A percentile compares a stretch with the other conserved stretches of the same genome.
These are phyloP conservation scores for Aureobasidium leucospermi DNA, from an alignment of 2,329 filamentous ascomycete species.

Conservation along the genomic window DNA sequence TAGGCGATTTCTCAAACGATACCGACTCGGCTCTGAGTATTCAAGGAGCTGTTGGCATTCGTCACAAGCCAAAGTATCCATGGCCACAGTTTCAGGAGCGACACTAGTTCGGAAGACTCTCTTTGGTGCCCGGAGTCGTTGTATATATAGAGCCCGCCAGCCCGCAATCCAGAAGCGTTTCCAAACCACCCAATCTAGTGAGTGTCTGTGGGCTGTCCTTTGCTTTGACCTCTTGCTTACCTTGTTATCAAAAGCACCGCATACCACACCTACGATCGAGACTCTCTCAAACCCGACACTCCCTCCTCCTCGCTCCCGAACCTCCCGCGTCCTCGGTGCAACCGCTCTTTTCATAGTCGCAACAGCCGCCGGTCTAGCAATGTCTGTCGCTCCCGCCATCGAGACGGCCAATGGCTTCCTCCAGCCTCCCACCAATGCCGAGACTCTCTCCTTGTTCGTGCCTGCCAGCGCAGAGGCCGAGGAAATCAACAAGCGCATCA, in stretches of 20 bases:
- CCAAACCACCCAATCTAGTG: constrained; percentile 4
- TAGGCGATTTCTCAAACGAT: background rate
- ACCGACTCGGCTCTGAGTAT: background rate
- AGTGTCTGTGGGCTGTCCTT: background rate
- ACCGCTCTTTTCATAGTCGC: constrained; percentile 41
- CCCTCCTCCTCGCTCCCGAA: constrained; percentile 18
- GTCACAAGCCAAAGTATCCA: background rate
- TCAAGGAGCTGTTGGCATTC: background rate
- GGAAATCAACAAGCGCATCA: constrained; percentile 66
- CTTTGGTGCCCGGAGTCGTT: background rate
- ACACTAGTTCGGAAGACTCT: constrained; percentile 1
- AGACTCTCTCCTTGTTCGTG: constrained; percentile 61
- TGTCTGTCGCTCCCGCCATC: constrained; percentile 49
- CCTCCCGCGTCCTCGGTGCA: constrained; percentile 37
- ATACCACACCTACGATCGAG: background rate
- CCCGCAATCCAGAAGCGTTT: constrained; percentile 12
- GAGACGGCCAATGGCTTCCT: constrained; percentile 43
- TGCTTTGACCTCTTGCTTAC: background rate
- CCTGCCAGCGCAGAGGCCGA: constrained; percentile 44
- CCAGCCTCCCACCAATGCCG: constrained; percentile 59
- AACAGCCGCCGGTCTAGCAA: constrained; percentile 49
- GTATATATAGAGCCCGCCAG: constrained; percentile 6
- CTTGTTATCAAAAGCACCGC: background rate
- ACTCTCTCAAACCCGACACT: background rate
- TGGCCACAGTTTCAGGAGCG: background rate